Evolutionary conservation across 768 basidiomycete genomes (phyloP).

Genomic region (Lentinula edodes): DNA sequence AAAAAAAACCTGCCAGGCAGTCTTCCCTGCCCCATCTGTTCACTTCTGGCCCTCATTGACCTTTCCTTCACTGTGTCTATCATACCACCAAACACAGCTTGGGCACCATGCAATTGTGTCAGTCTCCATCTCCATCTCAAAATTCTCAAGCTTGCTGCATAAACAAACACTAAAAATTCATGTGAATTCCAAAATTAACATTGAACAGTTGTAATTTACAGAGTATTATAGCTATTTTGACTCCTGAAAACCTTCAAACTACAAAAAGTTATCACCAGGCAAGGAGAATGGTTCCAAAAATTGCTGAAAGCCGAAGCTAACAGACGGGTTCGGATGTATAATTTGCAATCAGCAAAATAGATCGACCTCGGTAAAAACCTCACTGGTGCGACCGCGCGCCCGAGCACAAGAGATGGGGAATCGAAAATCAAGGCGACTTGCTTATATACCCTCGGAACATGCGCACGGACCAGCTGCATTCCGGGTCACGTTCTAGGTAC

Average conservation of each 20-base stretch:
- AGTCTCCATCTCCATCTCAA: too few relatives aligned
- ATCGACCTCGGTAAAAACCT: constrained; percentile 94
- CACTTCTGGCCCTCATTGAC: too few relatives aligned
- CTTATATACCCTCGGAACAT: neutral
- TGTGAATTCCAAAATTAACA: too few relatives aligned
- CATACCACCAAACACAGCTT: too few relatives aligned
- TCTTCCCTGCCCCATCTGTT: too few relatives aligned
- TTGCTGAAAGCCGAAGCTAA: constrained; percentile 85
- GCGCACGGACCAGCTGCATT: neutral
- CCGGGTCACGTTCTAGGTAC: neutral
- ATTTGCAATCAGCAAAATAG: constrained; percentile 96
- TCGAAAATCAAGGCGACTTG: neutral
- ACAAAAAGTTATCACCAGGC: constrained; percentile 21
- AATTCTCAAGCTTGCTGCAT: too few relatives aligned
- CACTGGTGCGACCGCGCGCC: constrained; percentile 90
- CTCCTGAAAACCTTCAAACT: constrained; percentile 13
- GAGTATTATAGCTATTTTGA: too few relatives aligned
- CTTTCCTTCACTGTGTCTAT: too few relatives aligned
- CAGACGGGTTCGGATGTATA: constrained; percentile 94
- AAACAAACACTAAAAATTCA: too few relatives aligned
- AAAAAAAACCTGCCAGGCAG: too few relatives aligned
- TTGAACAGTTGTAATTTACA: too few relatives aligned
- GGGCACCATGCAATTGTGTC: too few relatives aligned
- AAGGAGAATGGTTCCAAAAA: constrained; percentile 62
- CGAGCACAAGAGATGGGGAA: constrained; percentile 67